Evolutionary conservation across 2,329 filamentous ascomycete genomes (phyloP), one percentile per base, ranked within the genome.

Genomic region (Aspergillus fumigatiaffinis): DNA sequence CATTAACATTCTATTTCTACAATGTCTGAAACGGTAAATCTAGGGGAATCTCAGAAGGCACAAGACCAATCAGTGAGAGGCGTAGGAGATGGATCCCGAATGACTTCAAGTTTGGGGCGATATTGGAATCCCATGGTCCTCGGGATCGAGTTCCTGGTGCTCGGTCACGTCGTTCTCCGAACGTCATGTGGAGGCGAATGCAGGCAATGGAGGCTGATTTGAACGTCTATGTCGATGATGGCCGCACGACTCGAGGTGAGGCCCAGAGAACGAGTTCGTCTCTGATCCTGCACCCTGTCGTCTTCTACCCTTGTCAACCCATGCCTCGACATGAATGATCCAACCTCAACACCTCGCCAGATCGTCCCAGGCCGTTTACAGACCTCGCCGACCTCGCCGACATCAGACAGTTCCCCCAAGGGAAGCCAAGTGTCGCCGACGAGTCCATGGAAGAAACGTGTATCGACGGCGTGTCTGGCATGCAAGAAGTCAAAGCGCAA

Each of bases 401-500:
- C 60, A 28, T 49, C 41, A 32, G 60, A 63, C 14, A 59, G 56
- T 44, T 41, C 60, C 25, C 52, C 56, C 12, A 53, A 52, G 10
- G 54, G 53, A 26, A 55, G 58, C n/a, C 54, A 54, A 38, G 54
- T 56, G 12, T 32, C 23, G 23, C 41, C 28, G 28, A 54, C 26
- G 55, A 61, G 55, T 4, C 44, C 60, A 0, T 68, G 68, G 65
- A 75, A 75, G 60, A 75, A 74, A 55, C 63, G 73, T 3, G 73
- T 75, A 1, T 76, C 73, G 5, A 75, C 73, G 47, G 73, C 73
- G 9, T 76, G 73, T 63, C 50, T 74, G 52, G 70, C 72, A 2
- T 76, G 73, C 60, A 76, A 76, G 50, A 75, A 74, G 56, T 75
- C 73, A 2, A 76, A 76, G 56, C 67, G 73, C 3, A 76, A 76